Evolutionary conservation across 345 rosid species (phyloP), one percentile per base, ranked within the genome.

Genomic region (Eucalyptus erythrocorys): DNA sequence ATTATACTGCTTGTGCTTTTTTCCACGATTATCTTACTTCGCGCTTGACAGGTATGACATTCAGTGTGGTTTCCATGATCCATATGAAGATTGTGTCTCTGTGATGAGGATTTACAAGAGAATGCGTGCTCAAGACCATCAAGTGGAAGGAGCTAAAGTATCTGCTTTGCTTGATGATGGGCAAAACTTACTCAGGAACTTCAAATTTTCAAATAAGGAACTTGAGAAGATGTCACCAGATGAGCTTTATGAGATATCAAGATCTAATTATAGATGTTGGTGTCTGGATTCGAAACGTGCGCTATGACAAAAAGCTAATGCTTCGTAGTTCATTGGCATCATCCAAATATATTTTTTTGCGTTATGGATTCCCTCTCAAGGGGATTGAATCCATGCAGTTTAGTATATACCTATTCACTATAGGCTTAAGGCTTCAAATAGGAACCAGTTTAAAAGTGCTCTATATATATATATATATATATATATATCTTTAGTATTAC

Each of bases 31-130:
- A 71, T 47, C 40, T 79, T 51, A 40, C 37, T 66, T n/a, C 13
- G 32, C 21, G 10, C 45, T 50, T 34, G 40, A 68, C 91, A 96
- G 98, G 87, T 95, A 95, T 86, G 92, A 92, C 86, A 95, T 95
- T 71, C 96, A 95, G 91, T 88, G 91, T 1, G 96, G 93, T 86
- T 79, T 87, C 79, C 98, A 94, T 87, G 93, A 94, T 90, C 93
- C 95, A 12, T 96, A 92, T 76, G 98, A 95, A 90, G 98, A 96
- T 91, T 93, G 93, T 76, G 94, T 94, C 16, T 91, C 99, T 27
- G 95, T 64, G 53, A 94, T 96, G 97, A 92, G 96, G 90, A 91
- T 96, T 85, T 96, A 95, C 93, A 95, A 93, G 92, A 94, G 95
- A 90, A 94, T 95, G 94, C 66, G 94, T 68, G 89, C 87, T 42